A percentile compares a stretch with the other conserved stretches of the same genome.
phyloP scores from a whole-genome alignment of 2,329 filamentous ascomycete genomes.

The Blastomyces percursus region DNA sequence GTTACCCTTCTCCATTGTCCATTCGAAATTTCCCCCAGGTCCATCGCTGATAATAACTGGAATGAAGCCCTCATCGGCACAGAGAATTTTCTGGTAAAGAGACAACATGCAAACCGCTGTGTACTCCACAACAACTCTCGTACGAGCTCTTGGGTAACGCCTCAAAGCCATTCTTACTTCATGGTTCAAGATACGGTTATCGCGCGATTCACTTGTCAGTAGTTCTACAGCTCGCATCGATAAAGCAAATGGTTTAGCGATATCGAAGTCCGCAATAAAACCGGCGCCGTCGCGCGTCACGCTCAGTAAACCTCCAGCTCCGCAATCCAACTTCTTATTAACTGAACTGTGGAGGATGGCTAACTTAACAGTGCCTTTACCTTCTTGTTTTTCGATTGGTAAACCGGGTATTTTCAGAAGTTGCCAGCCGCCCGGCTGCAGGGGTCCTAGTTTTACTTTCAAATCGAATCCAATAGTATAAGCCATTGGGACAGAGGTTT shows the following conservation, averaged over 20 bases:
- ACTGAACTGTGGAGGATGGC: background rate
- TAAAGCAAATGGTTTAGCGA: background rate
- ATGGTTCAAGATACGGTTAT: slow-evolving; percentile 1
- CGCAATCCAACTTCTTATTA: background rate
- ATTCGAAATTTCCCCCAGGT: slow-evolving; percentile 1
- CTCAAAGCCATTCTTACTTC: background rate
- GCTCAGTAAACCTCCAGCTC: background rate
- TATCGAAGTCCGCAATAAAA: slow-evolving; percentile 2
- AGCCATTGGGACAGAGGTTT: background rate
- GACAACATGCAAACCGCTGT: background rate
- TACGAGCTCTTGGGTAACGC: background rate
- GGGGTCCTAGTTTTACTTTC: background rate
- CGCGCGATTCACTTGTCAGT: background rate
- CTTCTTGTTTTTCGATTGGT: background rate
- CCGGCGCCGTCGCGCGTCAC: background rate
- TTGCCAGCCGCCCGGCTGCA: slow-evolving; percentile 2
- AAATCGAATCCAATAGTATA: background rate
- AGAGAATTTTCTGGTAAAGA: background rate
- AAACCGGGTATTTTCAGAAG: slow-evolving; percentile 3
- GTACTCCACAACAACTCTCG: background rate
- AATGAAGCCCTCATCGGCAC: background rate
- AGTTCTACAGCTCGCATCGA: background rate
- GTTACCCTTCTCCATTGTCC: background rate
- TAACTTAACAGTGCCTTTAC: background rate
- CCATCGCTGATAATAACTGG: slow-evolving; percentile 3